Conservation (phyloP, 148 eudicot genomes). For the Chenopodium berlandieri region DNA sequence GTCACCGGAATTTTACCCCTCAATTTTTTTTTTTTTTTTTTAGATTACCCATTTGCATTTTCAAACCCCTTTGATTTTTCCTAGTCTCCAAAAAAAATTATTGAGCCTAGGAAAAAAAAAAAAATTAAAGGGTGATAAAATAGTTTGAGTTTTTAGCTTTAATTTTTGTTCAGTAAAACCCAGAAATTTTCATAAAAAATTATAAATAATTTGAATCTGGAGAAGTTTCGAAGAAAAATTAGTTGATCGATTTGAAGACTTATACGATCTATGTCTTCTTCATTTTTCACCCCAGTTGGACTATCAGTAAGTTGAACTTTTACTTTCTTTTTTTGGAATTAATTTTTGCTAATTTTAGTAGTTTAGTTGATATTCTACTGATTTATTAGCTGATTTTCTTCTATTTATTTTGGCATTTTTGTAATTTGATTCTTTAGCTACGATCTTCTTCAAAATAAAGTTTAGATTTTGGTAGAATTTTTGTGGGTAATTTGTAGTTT, state of each 20-base stretch:
- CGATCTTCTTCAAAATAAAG: constrained; percentile 28
- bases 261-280: constrained; percentile 37
- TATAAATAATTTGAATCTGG: constrained; percentile 29
- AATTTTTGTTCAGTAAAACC: no score
- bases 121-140: constrained; percentile 6
- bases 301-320: constrained; percentile 51
- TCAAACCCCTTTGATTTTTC: constrained; percentile 26
- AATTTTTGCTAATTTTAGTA: constrained; percentile 1
- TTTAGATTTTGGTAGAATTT: constrained; percentile 32
- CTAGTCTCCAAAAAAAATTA: not conserved
- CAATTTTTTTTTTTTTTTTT: not conserved
- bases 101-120: not conserved
- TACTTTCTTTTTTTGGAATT: constrained; percentile 7
- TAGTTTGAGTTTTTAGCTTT: constrained; percentile 15
- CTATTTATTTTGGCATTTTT: constrained; percentile 11
- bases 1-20: constrained; percentile 16
- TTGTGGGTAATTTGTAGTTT: constrained; percentile 3
- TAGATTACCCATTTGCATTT: constrained; percentile 30
- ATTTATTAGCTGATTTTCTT: constrained; percentile 19
- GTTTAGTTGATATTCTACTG: constrained; percentile 11
- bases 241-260: constrained; percentile 25
- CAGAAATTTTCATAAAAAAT: no score
- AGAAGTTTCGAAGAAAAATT: constrained; percentile 36
- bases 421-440: constrained; percentile 8
- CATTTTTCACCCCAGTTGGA: constrained; percentile 25